These are phyloP conservation scores for Fragosphaeria purpurea DNA, from an alignment of 2,329 filamentous ascomycete genomes.

Conservation along the genomic window DNA sequence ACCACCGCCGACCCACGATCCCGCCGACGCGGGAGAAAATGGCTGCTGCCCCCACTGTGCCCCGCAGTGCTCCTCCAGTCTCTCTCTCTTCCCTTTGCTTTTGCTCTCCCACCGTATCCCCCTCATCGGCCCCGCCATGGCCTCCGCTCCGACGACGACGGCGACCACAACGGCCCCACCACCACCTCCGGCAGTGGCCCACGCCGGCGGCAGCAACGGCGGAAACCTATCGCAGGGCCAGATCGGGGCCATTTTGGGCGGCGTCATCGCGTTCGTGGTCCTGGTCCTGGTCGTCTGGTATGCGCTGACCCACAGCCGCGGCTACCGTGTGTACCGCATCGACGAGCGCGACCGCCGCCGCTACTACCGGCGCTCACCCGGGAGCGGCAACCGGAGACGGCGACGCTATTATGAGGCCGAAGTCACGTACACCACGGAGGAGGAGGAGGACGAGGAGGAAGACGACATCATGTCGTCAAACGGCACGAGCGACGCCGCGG, in stretches of 20 bases:
- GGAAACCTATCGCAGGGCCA: conserved; percentile 17
- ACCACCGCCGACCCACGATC: too few species aligned
- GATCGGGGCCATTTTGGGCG: conserved; percentile 32
- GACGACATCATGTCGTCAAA: not conserved
- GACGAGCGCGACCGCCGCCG: not conserved
- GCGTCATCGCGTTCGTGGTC: conserved; percentile 27
- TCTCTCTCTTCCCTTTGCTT: too few species aligned
- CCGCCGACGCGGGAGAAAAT: too few species aligned
- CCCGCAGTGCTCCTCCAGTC: not conserved
- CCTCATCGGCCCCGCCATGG: too few species aligned
- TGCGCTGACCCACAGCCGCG: conserved; percentile 16
- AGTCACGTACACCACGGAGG: not conserved
- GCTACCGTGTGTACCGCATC: not conserved
- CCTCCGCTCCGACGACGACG: not conserved
- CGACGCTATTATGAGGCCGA: not conserved
- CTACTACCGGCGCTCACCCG: not conserved
- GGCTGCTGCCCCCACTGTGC: not conserved
- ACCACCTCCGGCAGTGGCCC: not conserved
- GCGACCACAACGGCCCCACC: not conserved
- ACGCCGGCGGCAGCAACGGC: not conserved
- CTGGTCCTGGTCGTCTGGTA: conserved; percentile 23
- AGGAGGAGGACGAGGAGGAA: not conserved
- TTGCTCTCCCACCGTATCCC: too few species aligned
- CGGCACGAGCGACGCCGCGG: not conserved
- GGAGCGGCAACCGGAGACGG: not conserved